Percentiles rank a stretch among this genome's conserved stretches.
These are phyloP conservation scores for Pouteria campechiana DNA, from an alignment of 179 eudicot species.

Conservation along the genomic window DNA sequence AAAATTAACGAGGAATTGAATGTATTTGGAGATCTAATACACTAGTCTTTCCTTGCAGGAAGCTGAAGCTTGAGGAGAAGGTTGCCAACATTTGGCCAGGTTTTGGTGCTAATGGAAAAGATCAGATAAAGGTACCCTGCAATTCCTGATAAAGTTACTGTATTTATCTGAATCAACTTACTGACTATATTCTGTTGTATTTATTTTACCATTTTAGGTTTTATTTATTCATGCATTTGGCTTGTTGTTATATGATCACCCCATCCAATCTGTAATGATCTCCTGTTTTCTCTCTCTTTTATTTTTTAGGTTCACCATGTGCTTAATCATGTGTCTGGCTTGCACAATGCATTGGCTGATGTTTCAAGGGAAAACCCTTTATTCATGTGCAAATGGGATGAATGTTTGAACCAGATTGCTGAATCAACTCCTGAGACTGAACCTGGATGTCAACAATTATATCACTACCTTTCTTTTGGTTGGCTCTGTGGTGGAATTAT, in stretches of 20 bases:
- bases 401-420: slow-evolving; percentile 54
- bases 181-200: neutral
- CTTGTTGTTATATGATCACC: too few relatives aligned
- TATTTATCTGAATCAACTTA: too few relatives aligned
- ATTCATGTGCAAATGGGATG: slow-evolving; percentile 66
- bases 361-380: slow-evolving; percentile 59
- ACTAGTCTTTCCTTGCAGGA: slow-evolving; percentile 54
- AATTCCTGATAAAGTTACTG: too few relatives aligned
- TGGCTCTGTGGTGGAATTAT: slow-evolving; percentile 96
- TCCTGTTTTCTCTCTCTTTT: neutral
- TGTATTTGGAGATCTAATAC: too few relatives aligned
- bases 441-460: slow-evolving; percentile 76
- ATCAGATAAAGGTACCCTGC: slow-evolving; percentile 80
- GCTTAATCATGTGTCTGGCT: slow-evolving; percentile 93
- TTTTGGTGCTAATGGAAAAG: slow-evolving; percentile 66
- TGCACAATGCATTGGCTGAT: slow-evolving; percentile 76
- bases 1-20: too few relatives aligned
- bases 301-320: slow-evolving; percentile 75
- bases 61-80: slow-evolving; percentile 75
- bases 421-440: slow-evolving; percentile 59
- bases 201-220: neutral
- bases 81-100: slow-evolving; percentile 85
- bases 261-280: neutral
- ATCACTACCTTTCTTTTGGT: slow-evolving; percentile 93
- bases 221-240: too few relatives aligned